A percentile compares a stretch with the other conserved stretches of the same genome.
Conservation (phyloP, 2,329 filamentous ascomycete species). For the Calonectria naviculata region DNA sequence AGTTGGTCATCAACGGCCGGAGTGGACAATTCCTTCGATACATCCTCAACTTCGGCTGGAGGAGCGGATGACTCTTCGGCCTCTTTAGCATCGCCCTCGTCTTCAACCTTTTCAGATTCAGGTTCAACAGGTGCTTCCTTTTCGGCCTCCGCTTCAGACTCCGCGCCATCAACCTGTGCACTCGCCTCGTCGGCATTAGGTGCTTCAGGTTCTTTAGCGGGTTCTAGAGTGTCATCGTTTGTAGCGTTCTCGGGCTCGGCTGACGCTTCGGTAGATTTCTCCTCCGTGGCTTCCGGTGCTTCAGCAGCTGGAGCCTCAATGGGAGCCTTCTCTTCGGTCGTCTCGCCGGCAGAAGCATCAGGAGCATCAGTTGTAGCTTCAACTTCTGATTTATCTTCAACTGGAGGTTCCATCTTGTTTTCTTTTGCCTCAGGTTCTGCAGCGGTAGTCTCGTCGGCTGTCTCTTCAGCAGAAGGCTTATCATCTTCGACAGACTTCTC, state of each 20-base stretch:
- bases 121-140: constrained; percentile 10
- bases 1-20: constrained; percentile 11
- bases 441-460: background rate
- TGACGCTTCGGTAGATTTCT: background rate
- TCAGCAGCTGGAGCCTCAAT: background rate
- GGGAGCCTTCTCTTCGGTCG: background rate
- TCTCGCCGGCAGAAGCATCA: background rate
- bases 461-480: background rate
- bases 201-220: constrained; percentile 5
- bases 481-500: constrained; percentile 5
- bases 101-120: background rate
- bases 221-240: background rate
- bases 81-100: constrained; percentile 8
- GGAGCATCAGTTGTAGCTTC: background rate
- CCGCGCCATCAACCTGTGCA: constrained; percentile 13
- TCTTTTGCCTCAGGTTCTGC: background rate
- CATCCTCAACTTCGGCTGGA: background rate
- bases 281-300: background rate
- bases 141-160: background rate
- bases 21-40: background rate
- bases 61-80: constrained; percentile 3
- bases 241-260: constrained; percentile 10
- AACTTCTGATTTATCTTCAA: background rate
- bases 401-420: background rate
- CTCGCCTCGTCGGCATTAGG: constrained; percentile 19